Evolutionary conservation across 768 basidiomycete species (phyloP), one percentile per base, ranked within the genome.

Genomic region (Rhodotorula kratochvilovae): DNA sequence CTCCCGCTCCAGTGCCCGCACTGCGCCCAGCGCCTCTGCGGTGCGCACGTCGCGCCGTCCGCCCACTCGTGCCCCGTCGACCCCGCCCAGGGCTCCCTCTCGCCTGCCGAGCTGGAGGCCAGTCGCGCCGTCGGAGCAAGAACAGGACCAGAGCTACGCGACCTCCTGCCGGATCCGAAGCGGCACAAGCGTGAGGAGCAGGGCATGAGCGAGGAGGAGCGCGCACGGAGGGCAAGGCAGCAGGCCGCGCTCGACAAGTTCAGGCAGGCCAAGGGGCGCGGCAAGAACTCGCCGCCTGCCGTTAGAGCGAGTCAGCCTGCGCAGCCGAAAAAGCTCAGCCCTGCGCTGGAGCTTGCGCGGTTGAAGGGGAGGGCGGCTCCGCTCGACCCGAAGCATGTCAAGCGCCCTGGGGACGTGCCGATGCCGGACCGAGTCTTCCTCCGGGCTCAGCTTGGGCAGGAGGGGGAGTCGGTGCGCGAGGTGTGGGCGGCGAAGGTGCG

Each of bases 401-500:
- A 88, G 77, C 84, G 81, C 62, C 63, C 80, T 3, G 81, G 82
- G 19, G 80, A 81, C 25, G 79, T 86, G 2, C 81, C 86, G 23
- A 76, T 85, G 55, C 84, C 85, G 33, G 83, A 89, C 67, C 85
- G 89, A 33, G 73, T 89, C 53, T 85, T 89, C 78, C 75, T 90
- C 29, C 71, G 73, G 6, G 77, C 80, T 12, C 71, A 74, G 8
- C 75, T 78, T 12, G 68, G 16, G 1, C 4, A 29, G 16, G 50
- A 29, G 78, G 81, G 63, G 63, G 75, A 3, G 76, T 76, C 25
- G 84, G 86, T 25, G 76, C 82, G 81, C 61, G 76, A 83, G 13
- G 84, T 90, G 60, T 92, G 90, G 90, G 85, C 89, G 66, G 82
- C 83, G 60, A 90, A 89, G 85, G 90, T 89, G 76, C 72, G 80